Base-by-base conservation (phyloP, 2,329 filamentous ascomycete genomes). In the Cucurbitaria berberidis region DNA sequence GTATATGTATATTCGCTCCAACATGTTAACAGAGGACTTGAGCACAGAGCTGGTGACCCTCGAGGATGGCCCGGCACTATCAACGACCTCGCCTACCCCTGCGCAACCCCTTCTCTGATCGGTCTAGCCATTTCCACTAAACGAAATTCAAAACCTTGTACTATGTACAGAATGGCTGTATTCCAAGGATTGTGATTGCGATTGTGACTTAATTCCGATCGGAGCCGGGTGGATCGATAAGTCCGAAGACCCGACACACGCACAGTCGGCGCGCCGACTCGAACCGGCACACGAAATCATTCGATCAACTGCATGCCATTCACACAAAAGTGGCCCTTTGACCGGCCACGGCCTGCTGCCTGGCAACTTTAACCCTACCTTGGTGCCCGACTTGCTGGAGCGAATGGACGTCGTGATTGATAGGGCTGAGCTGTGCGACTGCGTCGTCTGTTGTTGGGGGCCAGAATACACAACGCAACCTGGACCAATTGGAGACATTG, bases 401-500 rank as follows among this genome's bases (percentile, higher is more conserved):
- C 55, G 38, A 55, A 58, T 55, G 30, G 46, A 24, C 5, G 36
- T 22, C 29, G 15, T 7, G 22, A 36, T n/a, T 47, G 48, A 52
- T 50, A 58, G 48, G 51, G 48, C 29, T 42, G 40, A 42, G 40
- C 4, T 13, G 30, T 47, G 44, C 38, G 38, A n/a, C 18, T 44
- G 16, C 21, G 35, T 44, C 21, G 35, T 44, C 40, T 21, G 40
- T 50, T 29, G 29, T 42, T 42, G 47, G 51, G 50, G 47, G 29
- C 55, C 47, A 36, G 46, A 51, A 50, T 16, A 19, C 18, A 16
- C n/a, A 42, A n/a, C 24, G 11, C 13, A 16, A n/a, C n/a, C 24
- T 11, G 6, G 27, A 30, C 55, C 55, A 57, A 57, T 57, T 57
- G 48, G 48, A 57, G 48, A 54, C 41, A 45, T 49, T 51, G 35